phyloP scores from a whole-genome alignment of 139 green algal species.

The Closterium sp. region DNA sequence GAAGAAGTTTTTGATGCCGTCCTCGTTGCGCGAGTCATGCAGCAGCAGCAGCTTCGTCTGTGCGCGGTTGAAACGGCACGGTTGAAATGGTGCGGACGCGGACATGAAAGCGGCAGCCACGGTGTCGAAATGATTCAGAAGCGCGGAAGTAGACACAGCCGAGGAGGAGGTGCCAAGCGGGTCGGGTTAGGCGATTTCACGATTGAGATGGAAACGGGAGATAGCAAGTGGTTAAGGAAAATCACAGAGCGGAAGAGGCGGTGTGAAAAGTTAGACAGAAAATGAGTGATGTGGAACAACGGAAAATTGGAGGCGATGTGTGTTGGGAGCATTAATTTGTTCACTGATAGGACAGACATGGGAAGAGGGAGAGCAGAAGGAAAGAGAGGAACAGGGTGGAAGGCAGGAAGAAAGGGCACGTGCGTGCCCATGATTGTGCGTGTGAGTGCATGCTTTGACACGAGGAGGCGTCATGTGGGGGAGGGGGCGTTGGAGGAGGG shows the following conservation, averaged over 20 bases:
- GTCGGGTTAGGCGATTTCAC: too few relatives aligned
- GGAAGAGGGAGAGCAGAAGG: neutral
- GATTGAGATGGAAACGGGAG: neutral
- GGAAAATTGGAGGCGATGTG: too few relatives aligned
- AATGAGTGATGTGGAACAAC: neutral
- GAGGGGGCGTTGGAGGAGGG: neutral
- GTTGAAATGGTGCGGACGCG: neutral
- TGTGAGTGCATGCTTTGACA: too few relatives aligned
- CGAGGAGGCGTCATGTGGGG: too few relatives aligned
- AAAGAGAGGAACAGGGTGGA: neutral
- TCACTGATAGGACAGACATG: neutral
- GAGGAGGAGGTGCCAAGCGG: too few relatives aligned
- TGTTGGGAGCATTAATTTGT: too few relatives aligned
- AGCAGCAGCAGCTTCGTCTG: slow-evolving; percentile 85
- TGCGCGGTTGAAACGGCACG: slow-evolving; percentile 3
- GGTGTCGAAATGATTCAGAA: too few relatives aligned
- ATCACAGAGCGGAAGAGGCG: too few relatives aligned
- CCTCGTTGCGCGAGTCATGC: slow-evolving; percentile 76
- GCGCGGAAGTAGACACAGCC: too few relatives aligned
- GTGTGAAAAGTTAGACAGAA: neutral
- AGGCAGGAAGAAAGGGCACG: neutral
- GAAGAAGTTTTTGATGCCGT: slow-evolving; percentile 84
- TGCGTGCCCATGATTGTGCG: too few relatives aligned
- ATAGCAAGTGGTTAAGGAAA: neutral
- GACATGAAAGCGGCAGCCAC: too few relatives aligned